Base-by-base conservation (phyloP, 306 rosid species). In the Clitoria ternatea region DNA sequence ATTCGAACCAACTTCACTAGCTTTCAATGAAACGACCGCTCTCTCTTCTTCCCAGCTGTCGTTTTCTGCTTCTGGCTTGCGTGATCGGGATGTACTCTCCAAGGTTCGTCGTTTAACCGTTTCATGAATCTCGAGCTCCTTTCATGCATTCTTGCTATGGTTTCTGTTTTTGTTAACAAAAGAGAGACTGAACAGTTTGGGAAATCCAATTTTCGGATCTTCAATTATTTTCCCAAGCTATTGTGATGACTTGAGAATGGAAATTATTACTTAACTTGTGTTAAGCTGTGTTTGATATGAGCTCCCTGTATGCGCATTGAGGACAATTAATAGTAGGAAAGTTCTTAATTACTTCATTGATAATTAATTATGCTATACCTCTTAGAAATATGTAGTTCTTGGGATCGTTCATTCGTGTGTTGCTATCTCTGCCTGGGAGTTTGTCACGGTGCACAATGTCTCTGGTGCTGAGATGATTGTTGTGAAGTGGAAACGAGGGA, bases 31-130 rank as follows among this genome's bases (percentile, higher is more conserved):
- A 19, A 14, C 26, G 5, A 8, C 48, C 53, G 15, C 42, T 22
- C 44, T 44, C 30, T 70, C 65, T 52, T 44, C 44, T 52, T 37
- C 48, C 86, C 89, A 95, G 99, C 69, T 95, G 61, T 95, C 99
- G 17, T 79, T 86, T 72, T 82, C 97, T 79, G 96, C 96, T 77
- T 73, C 89, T 30, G 83, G 81, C 70, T 81, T 95, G 85, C 87
- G 83, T 57, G 92, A 91, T 77, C 91, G 96, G 18, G 99, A 95
- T 83, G 72, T 89, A 36, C 82, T 85, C 71, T 95, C 99, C 33
- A 91, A 91, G 99, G 99, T 95, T 77, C 62, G 92, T 79, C 49
- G 77, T 63, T 57, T 69, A 52, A 49, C 39, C 56, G n/a, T 74
- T 69, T 70, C 42, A 20, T 52, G 53, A 73, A 52, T 83, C 73